Evolutionary conservation across 345 rosid genomes (phyloP), one percentile per base, ranked within the genome.

Genomic region (Barbarea vulgaris): DNA sequence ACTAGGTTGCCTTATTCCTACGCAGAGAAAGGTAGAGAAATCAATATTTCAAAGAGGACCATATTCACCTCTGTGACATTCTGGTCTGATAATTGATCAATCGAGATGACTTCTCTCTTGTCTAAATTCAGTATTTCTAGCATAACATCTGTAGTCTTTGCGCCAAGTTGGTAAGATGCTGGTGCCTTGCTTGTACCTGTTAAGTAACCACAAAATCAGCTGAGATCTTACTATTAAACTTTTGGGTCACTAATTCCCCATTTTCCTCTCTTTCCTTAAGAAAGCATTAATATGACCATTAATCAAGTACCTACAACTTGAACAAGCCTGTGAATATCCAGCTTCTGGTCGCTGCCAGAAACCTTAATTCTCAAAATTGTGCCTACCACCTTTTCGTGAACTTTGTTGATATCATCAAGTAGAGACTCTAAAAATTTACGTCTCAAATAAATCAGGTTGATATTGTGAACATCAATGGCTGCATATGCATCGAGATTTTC

Each of bases 401-500:
- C 83, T 17, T 79, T 90, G 81, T 85, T 85, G 67, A 81, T 53
- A 80, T 90, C 97, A 77, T 79, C 87, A 55, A 95, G 70, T 54
- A 95, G 80, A 58, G 69, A 87, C 82, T 88, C 97, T 74, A 92
- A 63, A 79, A 82, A 85, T 80, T 73, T 73, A 59, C 89, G 97
- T 75, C 80, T 88, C 77, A 95, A 70, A 82, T 84, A 95, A 50
- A 95, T 74, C 83, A 95, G 79, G 69, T 80, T 84, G 73, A 90
- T 83, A 68, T 95, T 95, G 78, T 95, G 96, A 75, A 81, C 83
- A 84, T 95, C 96, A 77, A 91, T 82, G 18, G 94, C 96, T 62
- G 99, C 98, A 81, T 77, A 87, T 52, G 87, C 96, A 72, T 85
- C 84, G 34, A 67, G 67, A 42, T 57, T 81, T 31, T 61, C 72